These are phyloP conservation scores for Solanum bulbocastanum DNA, from an alignment of 257 asterid species.

Conservation along the genomic window DNA sequence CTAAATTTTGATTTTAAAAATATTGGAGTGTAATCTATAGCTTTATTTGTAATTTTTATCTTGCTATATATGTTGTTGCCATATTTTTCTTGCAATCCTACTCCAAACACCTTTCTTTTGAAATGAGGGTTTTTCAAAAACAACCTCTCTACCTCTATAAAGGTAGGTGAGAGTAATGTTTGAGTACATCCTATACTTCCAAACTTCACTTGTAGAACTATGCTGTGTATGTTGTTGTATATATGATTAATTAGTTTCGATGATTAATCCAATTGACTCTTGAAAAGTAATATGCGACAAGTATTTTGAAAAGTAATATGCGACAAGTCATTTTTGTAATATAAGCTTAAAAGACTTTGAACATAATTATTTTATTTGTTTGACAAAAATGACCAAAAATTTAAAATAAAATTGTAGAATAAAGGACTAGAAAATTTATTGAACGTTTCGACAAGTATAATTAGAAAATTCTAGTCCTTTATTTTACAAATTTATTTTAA, in stretches of 20 bases:
- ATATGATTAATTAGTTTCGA: background rate
- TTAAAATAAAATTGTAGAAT: background rate
- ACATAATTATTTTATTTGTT: background rate
- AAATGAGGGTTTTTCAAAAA: background rate
- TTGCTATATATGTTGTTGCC: background rate
- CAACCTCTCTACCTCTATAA: background rate
- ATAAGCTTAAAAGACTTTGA: background rate
- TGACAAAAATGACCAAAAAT: background rate
- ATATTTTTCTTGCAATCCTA: background rate
- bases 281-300: background rate
- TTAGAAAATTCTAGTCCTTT: background rate
- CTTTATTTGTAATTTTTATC: background rate
- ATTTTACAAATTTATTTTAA: background rate
- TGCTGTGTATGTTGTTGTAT: too few relatives aligned
- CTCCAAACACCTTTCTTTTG: background rate
- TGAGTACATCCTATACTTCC: too few relatives aligned
- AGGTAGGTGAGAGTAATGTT: background rate
- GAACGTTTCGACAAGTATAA: too few relatives aligned
- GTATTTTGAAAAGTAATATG: too few relatives aligned
- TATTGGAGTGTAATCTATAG: background rate
- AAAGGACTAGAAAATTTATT: background rate
- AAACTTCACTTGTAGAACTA: too few relatives aligned
- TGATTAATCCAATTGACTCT: background rate
- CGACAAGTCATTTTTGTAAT: too few relatives aligned
- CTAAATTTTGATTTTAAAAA: background rate